Conservation (phyloP, 768 basidiomycete genomes). For the Agrocybe praecox region DNA sequence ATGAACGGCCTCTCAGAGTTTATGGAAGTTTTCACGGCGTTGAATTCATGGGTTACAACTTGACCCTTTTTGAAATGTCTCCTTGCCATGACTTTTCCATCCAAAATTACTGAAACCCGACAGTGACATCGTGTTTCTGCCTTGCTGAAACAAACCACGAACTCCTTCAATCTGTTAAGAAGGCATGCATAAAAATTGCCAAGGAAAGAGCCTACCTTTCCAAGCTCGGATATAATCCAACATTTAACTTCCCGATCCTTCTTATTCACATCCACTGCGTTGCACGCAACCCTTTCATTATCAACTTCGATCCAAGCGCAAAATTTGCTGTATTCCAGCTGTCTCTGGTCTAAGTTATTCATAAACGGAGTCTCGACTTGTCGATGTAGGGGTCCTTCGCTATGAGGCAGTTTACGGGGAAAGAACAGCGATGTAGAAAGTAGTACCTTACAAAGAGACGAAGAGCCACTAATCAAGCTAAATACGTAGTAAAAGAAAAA, state of each 20-base stretch:
- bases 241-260: neutral
- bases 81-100: neutral
- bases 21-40: neutral
- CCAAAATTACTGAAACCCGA: neutral
- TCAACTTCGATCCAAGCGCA: neutral
- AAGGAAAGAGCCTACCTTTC: neutral
- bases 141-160: neutral
- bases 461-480: conserved; percentile 6
- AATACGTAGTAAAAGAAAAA: no score
- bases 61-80: neutral
- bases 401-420: no score
- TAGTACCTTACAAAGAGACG: neutral
- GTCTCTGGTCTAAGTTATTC: no score
- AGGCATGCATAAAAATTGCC: neutral
- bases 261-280: neutral
- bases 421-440: no score
- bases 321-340: neutral
- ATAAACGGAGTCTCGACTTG: no score
- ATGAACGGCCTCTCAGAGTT: neutral
- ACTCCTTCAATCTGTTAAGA: neutral
- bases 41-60: neutral
- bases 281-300: neutral
- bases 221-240: neutral
- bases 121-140: neutral
- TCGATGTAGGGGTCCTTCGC: no score